phyloP scores from a whole-genome alignment of 176 grass and related monocot genomes.

The Oryza brachyantha region DNA sequence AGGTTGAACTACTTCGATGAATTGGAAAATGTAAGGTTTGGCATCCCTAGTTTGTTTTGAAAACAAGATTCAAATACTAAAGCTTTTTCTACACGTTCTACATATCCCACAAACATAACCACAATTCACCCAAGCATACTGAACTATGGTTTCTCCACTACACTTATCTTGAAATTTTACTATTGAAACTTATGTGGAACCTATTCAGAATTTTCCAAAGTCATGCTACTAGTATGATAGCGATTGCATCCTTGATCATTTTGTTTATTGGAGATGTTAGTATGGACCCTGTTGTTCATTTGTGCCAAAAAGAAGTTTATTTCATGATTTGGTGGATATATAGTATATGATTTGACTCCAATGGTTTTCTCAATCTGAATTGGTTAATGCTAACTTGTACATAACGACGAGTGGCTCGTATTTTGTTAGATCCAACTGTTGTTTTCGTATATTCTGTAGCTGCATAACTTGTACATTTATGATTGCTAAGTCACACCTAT shows the following conservation, averaged over 20 bases:
- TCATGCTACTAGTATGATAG: neutral
- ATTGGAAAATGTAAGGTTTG: constrained; percentile 94
- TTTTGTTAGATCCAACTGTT: neutral
- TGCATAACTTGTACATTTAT: constrained; percentile 1
- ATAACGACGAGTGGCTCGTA: neutral
- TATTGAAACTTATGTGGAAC: constrained; percentile 2
- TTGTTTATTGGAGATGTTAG: neutral
- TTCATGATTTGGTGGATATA: constrained; percentile 4
- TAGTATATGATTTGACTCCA: neutral
- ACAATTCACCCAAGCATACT: neutral
- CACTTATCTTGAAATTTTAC: neutral
- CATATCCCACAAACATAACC: neutral
- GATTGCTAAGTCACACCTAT: neutral
- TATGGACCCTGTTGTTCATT: constrained; percentile 4
- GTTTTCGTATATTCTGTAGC: neutral
- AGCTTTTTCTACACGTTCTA: constrained; percentile 8
- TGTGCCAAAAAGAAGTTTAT: neutral
- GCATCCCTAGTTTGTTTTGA: constrained; percentile 15
- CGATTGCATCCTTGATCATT: constrained; percentile 7
- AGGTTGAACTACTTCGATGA: constrained; percentile 95
- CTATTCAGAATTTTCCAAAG: neutral
- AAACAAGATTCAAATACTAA: constrained; percentile 4
- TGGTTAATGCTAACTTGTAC: neutral
- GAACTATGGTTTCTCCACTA: neutral
- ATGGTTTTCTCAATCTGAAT: constrained; percentile 2